Percentiles rank a stretch among this genome's conserved stretches.
Evolutionary conservation across 306 rosid genomes (phyloP).

Genomic region (Potentilla sterilis): DNA sequence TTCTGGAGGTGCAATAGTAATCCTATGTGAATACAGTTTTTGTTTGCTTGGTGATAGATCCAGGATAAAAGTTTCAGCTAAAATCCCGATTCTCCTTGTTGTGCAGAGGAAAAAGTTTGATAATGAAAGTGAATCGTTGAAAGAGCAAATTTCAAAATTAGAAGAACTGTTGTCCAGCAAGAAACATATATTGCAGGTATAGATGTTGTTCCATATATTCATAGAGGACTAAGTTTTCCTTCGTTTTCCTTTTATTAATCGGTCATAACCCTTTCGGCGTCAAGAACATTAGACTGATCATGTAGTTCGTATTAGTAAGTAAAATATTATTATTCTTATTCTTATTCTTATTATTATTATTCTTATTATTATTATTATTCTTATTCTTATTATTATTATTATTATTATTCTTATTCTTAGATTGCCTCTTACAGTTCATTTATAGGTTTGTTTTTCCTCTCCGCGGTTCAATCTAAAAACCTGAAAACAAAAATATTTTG

Average conservation of each 20-base stretch:
- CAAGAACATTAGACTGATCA: background rate
- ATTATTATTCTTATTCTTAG: background rate
- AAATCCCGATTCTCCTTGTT: slow-evolving; percentile 24
- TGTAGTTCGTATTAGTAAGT: background rate
- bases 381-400: background rate
- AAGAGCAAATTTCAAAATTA: slow-evolving; percentile 67
- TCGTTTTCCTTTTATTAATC: background rate
- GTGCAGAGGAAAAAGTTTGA: slow-evolving; percentile 69
- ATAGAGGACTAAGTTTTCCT: background rate
- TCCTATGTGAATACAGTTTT: slow-evolving; percentile 6
- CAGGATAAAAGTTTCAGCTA: background rate
- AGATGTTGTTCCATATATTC: background rate
- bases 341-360: background rate
- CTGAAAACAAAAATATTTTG: background rate
- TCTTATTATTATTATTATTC: background rate
- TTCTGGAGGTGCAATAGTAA: slow-evolving; percentile 67
- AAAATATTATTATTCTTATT: background rate
- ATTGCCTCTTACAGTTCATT: background rate
- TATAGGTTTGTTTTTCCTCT: background rate
- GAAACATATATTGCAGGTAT: slow-evolving; percentile 82
- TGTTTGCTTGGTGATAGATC: slow-evolving; percentile 1
- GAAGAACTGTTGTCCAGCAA: slow-evolving; percentile 82
- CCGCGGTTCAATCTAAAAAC: background rate
- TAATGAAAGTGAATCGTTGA: slow-evolving; percentile 71
- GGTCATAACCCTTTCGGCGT: background rate